Evolutionary conservation across 2,329 filamentous ascomycete species (phyloP).

Genomic region (Alternaria atra): DNA sequence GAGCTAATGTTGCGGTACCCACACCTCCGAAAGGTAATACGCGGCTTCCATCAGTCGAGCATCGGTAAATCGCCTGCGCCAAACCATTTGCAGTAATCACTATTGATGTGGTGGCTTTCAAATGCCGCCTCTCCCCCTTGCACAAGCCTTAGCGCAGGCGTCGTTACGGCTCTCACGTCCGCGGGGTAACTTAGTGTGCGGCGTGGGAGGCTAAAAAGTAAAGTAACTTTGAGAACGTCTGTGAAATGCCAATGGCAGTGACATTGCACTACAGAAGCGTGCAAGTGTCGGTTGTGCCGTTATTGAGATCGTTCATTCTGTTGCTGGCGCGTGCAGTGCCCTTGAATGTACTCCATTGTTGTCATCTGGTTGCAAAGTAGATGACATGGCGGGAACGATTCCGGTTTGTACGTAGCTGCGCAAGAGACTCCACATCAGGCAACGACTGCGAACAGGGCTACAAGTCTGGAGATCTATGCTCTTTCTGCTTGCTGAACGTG

Average conservation of each 20-base stretch:
- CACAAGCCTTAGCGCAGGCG: slow-evolving; percentile 12
- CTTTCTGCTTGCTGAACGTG: slow-evolving; percentile 9
- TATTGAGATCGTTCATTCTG: slow-evolving; percentile 17
- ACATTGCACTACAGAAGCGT: slow-evolving; percentile 16
- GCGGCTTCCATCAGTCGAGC: slow-evolving; percentile 22
- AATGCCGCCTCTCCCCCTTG: slow-evolving; percentile 15
- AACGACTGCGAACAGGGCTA: slow-evolving; percentile 8
- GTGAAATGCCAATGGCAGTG: slow-evolving; percentile 6
- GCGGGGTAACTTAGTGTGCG: slow-evolving; percentile 21
- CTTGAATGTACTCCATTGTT: slow-evolving; percentile 6
- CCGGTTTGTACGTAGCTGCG: not conserved
- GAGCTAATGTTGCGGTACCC: slow-evolving; percentile 4
- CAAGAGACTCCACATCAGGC: not conserved
- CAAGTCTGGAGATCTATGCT: slow-evolving; percentile 5
- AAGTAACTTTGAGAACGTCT: slow-evolving; percentile 7
- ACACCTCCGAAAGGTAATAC: slow-evolving; percentile 10
- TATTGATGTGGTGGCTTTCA: slow-evolving; percentile 14
- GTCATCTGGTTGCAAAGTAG: not conserved
- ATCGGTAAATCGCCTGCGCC: slow-evolving; percentile 23
- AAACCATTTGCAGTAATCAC: slow-evolving; percentile 15
- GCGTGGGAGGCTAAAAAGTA: slow-evolving; percentile 17
- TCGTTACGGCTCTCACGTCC: slow-evolving; percentile 8
- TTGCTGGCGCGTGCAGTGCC: slow-evolving; percentile 23
- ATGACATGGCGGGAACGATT: not conserved
- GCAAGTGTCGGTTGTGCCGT: slow-evolving; percentile 4